Evolutionary conservation across 345 rosid species (phyloP).

Genomic region (Tarenaya hassleriana): DNA sequence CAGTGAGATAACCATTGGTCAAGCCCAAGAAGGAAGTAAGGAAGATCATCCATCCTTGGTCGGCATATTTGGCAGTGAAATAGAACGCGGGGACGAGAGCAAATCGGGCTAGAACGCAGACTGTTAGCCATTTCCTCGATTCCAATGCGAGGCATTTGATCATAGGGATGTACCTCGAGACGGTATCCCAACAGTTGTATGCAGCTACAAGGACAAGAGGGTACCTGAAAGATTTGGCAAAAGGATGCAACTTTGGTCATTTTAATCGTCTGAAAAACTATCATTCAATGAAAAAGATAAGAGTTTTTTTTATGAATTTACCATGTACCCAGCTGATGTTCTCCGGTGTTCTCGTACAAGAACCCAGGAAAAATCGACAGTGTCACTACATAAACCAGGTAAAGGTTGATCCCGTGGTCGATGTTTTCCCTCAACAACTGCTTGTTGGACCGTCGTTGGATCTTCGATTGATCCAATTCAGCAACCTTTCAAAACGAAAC

Average conservation of each 20-base stretch:
- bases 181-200: slow-evolving; percentile 59
- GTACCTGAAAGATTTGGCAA: slow-evolving; percentile 74
- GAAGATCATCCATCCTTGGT: slow-evolving; percentile 84
- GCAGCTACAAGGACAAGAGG: slow-evolving; percentile 63
- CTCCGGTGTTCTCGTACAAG: slow-evolving; percentile 74
- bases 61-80: slow-evolving; percentile 65
- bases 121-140: slow-evolving; percentile 50
- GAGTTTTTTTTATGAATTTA: slow-evolving; percentile 26
- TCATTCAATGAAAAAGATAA: too few species aligned
- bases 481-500: slow-evolving; percentile 21
- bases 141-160: slow-evolving; percentile 39
- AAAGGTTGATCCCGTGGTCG: slow-evolving; percentile 54
- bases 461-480: slow-evolving; percentile 32
- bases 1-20: slow-evolving; percentile 66
- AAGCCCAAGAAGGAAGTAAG: slow-evolving; percentile 69
- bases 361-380: slow-evolving; percentile 86
- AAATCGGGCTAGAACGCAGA: slow-evolving; percentile 40
- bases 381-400: slow-evolving; percentile 52
- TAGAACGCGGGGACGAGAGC: slow-evolving; percentile 67
- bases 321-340: slow-evolving; percentile 65
- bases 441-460: slow-evolving; percentile 27
- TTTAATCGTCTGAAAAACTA: too few species aligned
- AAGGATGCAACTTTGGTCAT: too few species aligned
- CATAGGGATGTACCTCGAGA: slow-evolving; percentile 58
- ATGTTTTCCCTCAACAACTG: slow-evolving; percentile 44